Evolutionary conservation across 805 yeast genomes (phyloP), one percentile per base, ranked within the genome.

Genomic region (Barnettozyma botsteinii): DNA sequence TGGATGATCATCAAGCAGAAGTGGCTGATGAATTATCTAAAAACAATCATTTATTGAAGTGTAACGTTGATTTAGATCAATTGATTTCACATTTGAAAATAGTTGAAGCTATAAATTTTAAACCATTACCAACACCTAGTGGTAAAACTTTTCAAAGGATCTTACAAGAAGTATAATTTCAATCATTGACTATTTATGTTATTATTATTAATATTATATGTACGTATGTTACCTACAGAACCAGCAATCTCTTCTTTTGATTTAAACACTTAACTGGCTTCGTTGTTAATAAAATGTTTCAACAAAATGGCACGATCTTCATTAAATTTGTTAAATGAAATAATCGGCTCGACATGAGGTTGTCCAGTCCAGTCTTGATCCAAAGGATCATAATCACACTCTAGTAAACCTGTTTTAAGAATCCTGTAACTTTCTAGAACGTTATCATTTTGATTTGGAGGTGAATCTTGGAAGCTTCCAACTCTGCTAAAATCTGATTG

Each of bases 1-100:
- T 86, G 85, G 85, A 85, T 56, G 85, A 88, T 56, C 97, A 89
- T 57, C 96, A 89, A 57, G 47, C 61, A 14, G 91, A 89, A 45
- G 79, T 85, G 7, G 93, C 95, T 0, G 52, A 57, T n/a, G 77
- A 72, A 37, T 66, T 83, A 33, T 65, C 59, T 11, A 32, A 53
- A 1, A 37, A 56, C 31, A 62, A 65, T 1, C 57, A 61, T 30
- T 49, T 70, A 21, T 30, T 65, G 19, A 43, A 49, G 24, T 51
- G 52, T 11, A 14, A 29, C 8, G 14, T 46, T 4, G 19, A 34
- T 4, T 13, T 46, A 7, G 47, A 51, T 1, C 51, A 35, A 1
- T 34, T 59, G 14, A 15, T 59, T 11, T 17, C 37, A 4, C 31
- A 50, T 9, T 42, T 59, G 2, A 21, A 41, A 3, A 28, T 36